phyloP scores from a whole-genome alignment of 805 yeast genomes.

The Saccharomycopsis fodiens region DNA sequence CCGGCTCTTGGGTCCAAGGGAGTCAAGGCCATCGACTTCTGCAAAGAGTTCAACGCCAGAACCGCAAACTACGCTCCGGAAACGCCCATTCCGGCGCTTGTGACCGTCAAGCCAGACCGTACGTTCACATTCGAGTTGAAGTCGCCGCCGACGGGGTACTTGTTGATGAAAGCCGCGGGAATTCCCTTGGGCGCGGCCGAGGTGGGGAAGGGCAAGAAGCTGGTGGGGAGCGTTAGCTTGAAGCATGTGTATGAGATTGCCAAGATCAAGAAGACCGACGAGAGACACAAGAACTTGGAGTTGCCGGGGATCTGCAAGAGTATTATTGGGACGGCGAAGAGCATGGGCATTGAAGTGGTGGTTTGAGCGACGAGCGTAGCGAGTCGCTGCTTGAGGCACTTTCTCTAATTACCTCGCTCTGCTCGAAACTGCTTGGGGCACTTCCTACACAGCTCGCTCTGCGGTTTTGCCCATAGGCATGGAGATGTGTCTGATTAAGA shows the following conservation, averaged over 20 bases:
- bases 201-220: conserved; percentile 44
- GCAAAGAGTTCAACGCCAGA: conserved; percentile 96
- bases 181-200: conserved; percentile 70
- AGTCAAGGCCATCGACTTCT: conserved; percentile 96
- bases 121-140: conserved; percentile 78
- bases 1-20: conserved; percentile 98
- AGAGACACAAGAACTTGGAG: conserved; percentile 61
- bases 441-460: no score
- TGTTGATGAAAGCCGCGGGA: conserved; percentile 75
- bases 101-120: conserved; percentile 89
- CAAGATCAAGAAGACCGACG: conserved; percentile 83
- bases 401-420: no score
- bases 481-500: no score
- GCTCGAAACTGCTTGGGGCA: no score
- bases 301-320: conserved; percentile 74
- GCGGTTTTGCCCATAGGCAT: no score
- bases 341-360: conserved; percentile 79
- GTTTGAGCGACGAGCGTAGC: conserved; percentile 43
- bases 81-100: conserved; percentile 78
- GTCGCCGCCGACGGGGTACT: conserved; percentile 87
- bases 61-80: conserved; percentile 85
- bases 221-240: conserved; percentile 61
- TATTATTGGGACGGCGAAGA: conserved; percentile 80
- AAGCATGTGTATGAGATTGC: conserved; percentile 95
- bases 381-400: no score